Percentiles rank a stretch among this genome's conserved stretches.
Conservation (phyloP, 345 rosid genomes). For the Syzygium jambos region DNA sequence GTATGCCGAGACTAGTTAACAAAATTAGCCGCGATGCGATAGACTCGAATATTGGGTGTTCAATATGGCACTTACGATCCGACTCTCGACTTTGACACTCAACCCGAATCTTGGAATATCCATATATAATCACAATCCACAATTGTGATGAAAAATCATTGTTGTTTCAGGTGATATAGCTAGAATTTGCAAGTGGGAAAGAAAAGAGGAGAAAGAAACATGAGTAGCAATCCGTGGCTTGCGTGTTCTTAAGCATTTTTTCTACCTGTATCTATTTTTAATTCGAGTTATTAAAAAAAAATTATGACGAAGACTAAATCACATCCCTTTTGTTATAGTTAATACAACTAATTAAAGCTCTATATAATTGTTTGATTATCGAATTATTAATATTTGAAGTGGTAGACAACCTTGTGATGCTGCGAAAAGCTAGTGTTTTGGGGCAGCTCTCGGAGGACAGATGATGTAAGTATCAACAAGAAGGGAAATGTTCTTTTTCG, state of each 20-base stretch:
- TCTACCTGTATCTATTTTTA: not conserved
- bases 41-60: no score
- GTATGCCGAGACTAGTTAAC: not conserved
- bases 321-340: not conserved
- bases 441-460: not conserved
- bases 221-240: not conserved
- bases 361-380: no score
- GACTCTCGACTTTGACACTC: no score
- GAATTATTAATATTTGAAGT: not conserved
- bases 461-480: not conserved
- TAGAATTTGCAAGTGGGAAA: not conserved
- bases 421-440: not conserved
- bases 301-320: not conserved
- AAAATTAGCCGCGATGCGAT: not conserved
- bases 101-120: no score
- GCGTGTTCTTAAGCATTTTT: not conserved
- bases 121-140: no score
- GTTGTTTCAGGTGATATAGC: not conserved
- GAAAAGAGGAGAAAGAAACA: not conserved
- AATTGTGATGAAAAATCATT: not conserved
- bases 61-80: no score
- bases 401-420: not conserved
- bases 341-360: no score
- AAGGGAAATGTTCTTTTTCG: not conserved
- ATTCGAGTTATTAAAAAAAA: not conserved